Base-by-base conservation (phyloP, 352 stramenopile genomes). In the Pythium insidiosum region DNA sequence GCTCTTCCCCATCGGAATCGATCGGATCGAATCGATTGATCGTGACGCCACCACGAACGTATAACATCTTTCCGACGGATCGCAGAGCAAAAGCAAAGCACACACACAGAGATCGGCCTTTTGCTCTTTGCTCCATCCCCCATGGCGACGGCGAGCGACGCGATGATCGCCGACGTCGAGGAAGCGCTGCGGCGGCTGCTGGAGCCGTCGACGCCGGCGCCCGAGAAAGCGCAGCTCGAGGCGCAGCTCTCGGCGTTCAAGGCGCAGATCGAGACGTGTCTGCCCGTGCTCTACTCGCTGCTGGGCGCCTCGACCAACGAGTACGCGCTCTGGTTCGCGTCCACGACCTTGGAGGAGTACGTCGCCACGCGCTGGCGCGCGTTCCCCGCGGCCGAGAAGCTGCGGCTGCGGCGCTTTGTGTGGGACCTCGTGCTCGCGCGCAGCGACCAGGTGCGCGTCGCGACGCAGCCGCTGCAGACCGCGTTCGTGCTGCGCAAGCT, bases 261-360 rank as follows among this genome's bases (percentile, higher is more conserved):
- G 40, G 60, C 68, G 26, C 46, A 70, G 31, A 64, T 68, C 19
- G 29, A 52, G 7, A 64, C 57, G 13, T 86, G 73, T 47, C 50
- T 89, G n/a, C 72, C 71, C 25, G 68, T 89, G 42, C 42, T 89
- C 1, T 81, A 75, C 48, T 61, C 78, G 57, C 51, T 89, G 12
- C 50, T 89, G 29, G 40, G 46, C 26, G 66, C 69, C 12, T 85
- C 71, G 10, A 68, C 56, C 47, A 84, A 73, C 55, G 71, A 87
- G 62, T 87, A 85, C 51, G 59, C 70, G 54, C 73, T 89, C 31
- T 89, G 76, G 76, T 89, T 89, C 41, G 76, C 76, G 5, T 56
- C 63, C 16, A 84, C 68, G 7, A 76, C 76, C 25, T 46, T 89
- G 20, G 76, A 89, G 30, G 76, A 89, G 57, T 87, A 87, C 54